Evolutionary conservation across 2,329 filamentous ascomycete species (phyloP), one percentile per base, ranked within the genome.

Genomic region (Monilinia polystroma): DNA sequence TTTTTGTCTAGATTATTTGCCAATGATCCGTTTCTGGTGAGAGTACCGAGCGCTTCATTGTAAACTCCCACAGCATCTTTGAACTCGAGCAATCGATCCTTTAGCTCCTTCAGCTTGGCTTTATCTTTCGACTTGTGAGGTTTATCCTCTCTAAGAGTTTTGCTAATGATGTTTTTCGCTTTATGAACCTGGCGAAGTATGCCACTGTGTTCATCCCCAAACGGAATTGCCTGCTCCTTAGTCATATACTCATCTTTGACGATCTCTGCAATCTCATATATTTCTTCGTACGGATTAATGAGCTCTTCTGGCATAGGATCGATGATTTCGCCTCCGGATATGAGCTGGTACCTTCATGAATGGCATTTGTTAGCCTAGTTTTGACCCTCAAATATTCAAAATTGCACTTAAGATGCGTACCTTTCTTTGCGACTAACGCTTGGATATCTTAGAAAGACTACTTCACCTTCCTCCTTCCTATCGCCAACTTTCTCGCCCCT

Each of bases 381-480:
- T 23, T 14, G 32, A 18, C 38, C n/a, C 18, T 49, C 32, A 29
- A 11, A 32, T 18, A 12, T 8, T 16, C 12, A 16, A 23, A 7
- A n/a, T 38, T 26, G 26, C n/a, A 45, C 5, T 32, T n/a, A 41
- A 55, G 29, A 32, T 7, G n/a, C 66, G 62, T 80, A 90, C 87
- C 83, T 86, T 78, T 95, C 91, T 64, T 85, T 84, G 60, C 83
- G 83, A 66, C 87, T 85, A 69, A 83, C 81, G 77, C 91, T 93
- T 12, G 95, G 94, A 78, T 98, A 98, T 77, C 95, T 91, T 72
- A 98, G 80, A 75, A 88, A 81, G 68, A 96, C 85, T 14, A 78
- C 80, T 8, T 87, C 81, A 67, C 86, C 81, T 58, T 53, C 47
- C 58, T 49, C 49, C 59, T 49, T 58, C n/a, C 45, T 65, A 79